Evolutionary conservation across 1,284 basidiomycete species (phyloP).

Genomic region (Abortiporus biennis): DNA sequence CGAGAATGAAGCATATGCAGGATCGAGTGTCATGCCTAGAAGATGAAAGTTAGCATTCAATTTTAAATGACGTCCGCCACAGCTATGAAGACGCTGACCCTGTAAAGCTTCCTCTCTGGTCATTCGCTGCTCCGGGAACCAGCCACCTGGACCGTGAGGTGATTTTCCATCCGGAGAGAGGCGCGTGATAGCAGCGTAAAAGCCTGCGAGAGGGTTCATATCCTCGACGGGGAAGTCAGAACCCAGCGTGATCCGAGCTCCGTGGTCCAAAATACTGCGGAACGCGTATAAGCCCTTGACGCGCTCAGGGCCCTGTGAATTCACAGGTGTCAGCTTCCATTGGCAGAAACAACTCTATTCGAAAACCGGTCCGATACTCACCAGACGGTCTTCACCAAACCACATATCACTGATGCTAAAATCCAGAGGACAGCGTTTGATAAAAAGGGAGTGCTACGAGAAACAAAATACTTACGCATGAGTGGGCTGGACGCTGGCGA

Average conservation of each 20-base stretch:
- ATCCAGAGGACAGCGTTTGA: too few species aligned
- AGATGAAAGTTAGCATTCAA: background rate
- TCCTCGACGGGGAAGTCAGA: constrained; percentile 89
- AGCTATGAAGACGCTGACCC: constrained; percentile 39
- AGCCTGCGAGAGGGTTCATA: constrained; percentile 70
- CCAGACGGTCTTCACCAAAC: constrained; percentile 79
- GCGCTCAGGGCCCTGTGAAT: constrained; percentile 67
- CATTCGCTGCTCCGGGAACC: constrained; percentile 80
- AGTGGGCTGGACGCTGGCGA: constrained; percentile 82
- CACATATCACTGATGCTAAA: constrained; percentile 80
- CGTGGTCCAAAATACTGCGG: constrained; percentile 59
- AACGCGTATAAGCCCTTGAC: constrained; percentile 86
- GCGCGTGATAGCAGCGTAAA: constrained; percentile 83
- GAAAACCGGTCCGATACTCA: constrained; percentile 26
- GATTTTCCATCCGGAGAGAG: constrained; percentile 67
- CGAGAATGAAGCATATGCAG: constrained; percentile 84
- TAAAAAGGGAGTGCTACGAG: too few species aligned
- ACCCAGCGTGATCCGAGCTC: constrained; percentile 65
- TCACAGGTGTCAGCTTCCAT: constrained; percentile 1
- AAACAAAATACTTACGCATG: constrained; percentile 62
- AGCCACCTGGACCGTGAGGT: constrained; percentile 79
- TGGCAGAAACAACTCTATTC: constrained; percentile 4
- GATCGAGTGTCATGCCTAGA: constrained; percentile 69
- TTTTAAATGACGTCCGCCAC: too few species aligned
- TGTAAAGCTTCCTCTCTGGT: constrained; percentile 67